phyloP scores from a whole-genome alignment of 2,329 filamentous ascomycete species.

The Huntiella moniliformis region DNA sequence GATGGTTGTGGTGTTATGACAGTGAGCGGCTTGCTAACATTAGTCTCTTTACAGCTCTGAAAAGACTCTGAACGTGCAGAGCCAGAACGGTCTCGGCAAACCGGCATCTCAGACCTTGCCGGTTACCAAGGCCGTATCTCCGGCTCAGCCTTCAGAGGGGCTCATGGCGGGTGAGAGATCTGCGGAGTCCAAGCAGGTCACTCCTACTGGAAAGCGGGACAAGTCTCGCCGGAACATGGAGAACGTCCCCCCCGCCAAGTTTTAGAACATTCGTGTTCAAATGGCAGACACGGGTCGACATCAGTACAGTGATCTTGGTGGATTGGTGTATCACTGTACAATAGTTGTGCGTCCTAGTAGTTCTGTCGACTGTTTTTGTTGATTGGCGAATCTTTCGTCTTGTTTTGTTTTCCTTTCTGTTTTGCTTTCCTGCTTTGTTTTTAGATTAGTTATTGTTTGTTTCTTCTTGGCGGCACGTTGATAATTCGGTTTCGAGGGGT shows the following conservation, averaged over 20 bases:
- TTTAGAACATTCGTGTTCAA: neutral
- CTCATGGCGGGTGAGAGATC: slow-evolving; percentile 5
- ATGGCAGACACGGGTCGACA: no score
- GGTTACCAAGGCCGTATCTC: slow-evolving; percentile 3
- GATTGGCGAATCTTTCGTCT: no score
- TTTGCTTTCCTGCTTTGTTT: no score
- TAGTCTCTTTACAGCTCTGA: slow-evolving; percentile 3
- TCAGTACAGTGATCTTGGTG: no score
- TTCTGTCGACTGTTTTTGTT: no score
- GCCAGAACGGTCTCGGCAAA: neutral
- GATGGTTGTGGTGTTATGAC: no score
- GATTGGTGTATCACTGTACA: no score
- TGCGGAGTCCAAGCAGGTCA: slow-evolving; percentile 8
- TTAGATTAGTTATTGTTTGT: no score
- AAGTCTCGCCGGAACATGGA: slow-evolving; percentile 11
- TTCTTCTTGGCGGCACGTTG: no score
- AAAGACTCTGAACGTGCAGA: slow-evolving; percentile 7
- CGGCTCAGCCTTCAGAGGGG: slow-evolving; percentile 4
- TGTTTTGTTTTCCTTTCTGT: no score
- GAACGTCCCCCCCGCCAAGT: slow-evolving; percentile 8
- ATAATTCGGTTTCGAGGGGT: no score
- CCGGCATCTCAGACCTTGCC: slow-evolving; percentile 3
- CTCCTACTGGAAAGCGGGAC: slow-evolving; percentile 5
- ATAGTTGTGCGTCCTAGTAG: no score
- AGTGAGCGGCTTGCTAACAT: neutral